These are phyloP conservation scores for Starmera caribaea DNA, from an alignment of 805 yeast species.

Conservation along the genomic window DNA sequence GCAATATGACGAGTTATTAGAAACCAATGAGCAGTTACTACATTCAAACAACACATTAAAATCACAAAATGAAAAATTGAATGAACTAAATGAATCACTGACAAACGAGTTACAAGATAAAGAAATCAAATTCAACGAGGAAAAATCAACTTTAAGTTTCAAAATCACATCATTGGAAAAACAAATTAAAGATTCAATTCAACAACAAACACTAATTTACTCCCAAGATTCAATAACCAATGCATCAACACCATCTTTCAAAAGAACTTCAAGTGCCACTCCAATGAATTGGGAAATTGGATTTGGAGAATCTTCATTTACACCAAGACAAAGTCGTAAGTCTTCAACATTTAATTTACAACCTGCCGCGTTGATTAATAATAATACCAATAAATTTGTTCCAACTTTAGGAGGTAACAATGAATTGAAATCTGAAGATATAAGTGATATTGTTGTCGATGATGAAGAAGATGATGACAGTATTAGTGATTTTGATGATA, in stretches of 20 bases:
- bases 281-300: conserved; percentile 23
- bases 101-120: conserved; percentile 11
- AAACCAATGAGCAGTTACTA: conserved; percentile 17
- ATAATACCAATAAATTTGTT: too few relatives aligned
- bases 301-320: conserved; percentile 39
- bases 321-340: conserved; percentile 28
- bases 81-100: conserved; percentile 13
- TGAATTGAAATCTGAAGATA: too few relatives aligned
- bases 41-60: conserved; percentile 21
- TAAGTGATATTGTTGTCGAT: too few relatives aligned
- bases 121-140: conserved; percentile 8
- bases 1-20: conserved; percentile 10
- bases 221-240: conserved; percentile 1
- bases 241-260: conserved; percentile 12
- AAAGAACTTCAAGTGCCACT: conserved; percentile 1
- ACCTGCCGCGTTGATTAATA: background rate
- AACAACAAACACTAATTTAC: conserved; percentile 7
- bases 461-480: conserved; percentile 6
- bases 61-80: conserved; percentile 9
- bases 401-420: too few relatives aligned
- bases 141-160: conserved; percentile 8
- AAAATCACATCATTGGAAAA: conserved; percentile 12
- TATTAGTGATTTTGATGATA: conserved; percentile 7
- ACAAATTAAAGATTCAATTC: conserved; percentile 8
- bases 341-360: conserved; percentile 4